Base-by-base conservation (phyloP, 23 red algal species). In the Porphyridium purpureum region DNA sequence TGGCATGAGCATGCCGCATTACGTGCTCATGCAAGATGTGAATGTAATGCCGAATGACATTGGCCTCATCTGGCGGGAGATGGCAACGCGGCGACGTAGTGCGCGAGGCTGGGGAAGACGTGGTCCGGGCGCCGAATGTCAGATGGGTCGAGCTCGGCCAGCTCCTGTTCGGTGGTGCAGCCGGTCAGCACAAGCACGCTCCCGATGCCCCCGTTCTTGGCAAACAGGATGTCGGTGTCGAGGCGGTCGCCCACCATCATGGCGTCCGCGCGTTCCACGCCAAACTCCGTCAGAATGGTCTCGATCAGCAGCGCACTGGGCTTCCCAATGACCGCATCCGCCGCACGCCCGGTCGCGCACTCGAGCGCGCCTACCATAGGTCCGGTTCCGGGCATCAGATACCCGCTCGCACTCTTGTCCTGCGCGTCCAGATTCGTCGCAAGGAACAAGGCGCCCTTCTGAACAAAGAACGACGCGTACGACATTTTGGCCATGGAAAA, bases 151-250 rank as follows among this genome's bases (percentile, higher is more conserved):
- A n/a, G n/a, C n/a, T n/a, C 38, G 47, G 27, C 14, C 23, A 70
- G 1, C 1, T 4, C 23, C 44, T 70, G 31, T 26, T 57, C 38
- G 15, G 64, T 70, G 47, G 64, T 70, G 4, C 53, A 46, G 23
- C 64, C 64, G 7, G 35, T 57, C 11, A 70, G 47, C 31, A 46
- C 41, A 7, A 70, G 54, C 20, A 70, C 35, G 5, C 48, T 47
- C 9, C 54, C 6, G 23, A 47, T 40, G 20, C 64, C 64, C 8
- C 55, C 55, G 54, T 27, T 29, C 54, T 53, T 70, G 27, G 48
- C 64, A 47, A 70, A 70, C 4, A 70, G 64, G 20, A 70, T 25
- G 44, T 70, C 64, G 31, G 64, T 70, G 27, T 70, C 64, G 3
- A 70, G 47, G 33, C 64, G 64, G 44, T 70, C 64, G 21, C 64